A percentile compares a stretch with the other conserved stretches of the same genome.
phyloP scores from a whole-genome alignment of 192 early-diverging fungal species.

The Ambispora gerdemannii region DNA sequence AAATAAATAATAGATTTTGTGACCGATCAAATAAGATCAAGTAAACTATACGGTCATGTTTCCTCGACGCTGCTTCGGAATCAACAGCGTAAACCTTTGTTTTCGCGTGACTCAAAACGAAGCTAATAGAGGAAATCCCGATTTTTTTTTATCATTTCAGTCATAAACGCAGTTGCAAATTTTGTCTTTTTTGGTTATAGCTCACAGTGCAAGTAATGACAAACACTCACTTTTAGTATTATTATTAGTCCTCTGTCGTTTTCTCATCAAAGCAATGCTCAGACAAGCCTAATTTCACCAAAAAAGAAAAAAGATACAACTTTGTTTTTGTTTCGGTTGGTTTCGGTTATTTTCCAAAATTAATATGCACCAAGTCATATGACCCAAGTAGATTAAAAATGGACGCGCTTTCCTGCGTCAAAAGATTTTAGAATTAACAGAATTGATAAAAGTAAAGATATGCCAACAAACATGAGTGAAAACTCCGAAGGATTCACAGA shows the following conservation, averaged over 20 bases:
- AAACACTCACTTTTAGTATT: neutral
- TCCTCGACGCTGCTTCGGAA: neutral
- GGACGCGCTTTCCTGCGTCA: neutral
- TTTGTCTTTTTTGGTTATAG: neutral
- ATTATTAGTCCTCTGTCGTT: neutral
- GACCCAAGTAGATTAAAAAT: no score
- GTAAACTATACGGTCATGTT: neutral
- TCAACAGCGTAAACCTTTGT: neutral
- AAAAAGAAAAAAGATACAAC: neutral
- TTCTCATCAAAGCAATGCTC: no score
- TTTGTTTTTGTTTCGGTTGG: neutral
- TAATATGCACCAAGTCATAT: no score
- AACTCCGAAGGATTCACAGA: neutral
- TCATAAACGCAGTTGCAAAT: neutral
- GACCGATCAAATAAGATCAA: neutral
- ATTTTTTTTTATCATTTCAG: neutral
- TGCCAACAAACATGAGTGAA: neutral
- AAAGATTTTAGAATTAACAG: no score
- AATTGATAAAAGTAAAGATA: no score
- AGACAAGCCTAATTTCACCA: neutral
- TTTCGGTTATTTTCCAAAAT: neutral
- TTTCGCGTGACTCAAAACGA: no score
- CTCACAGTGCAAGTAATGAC: neutral
- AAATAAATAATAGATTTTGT: neutral
- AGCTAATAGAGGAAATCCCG: neutral